Conservation (phyloP, 306 rosid genomes). For the Corylus heterophylla region DNA sequence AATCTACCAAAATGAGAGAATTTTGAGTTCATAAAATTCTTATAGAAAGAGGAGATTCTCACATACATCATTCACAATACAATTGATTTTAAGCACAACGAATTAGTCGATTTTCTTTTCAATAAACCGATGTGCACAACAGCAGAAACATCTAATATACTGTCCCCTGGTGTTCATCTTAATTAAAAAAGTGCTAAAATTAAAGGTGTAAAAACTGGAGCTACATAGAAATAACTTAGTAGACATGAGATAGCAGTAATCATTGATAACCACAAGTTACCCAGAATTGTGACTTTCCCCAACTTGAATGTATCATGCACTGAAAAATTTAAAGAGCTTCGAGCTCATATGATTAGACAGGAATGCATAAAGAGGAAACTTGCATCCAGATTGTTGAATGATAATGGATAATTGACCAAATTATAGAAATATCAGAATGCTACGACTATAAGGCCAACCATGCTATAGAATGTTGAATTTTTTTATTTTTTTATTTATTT, state of each 20-base stretch:
- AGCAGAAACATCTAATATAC: not conserved
- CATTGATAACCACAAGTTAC: not conserved
- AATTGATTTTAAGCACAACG: not conserved
- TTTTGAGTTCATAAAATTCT: not conserved
- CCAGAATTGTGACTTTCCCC: not conserved
- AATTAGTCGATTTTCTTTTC: not conserved
- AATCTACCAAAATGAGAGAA: not conserved
- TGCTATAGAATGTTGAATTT: not conserved
- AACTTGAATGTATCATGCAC: not conserved
- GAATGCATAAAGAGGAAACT: not conserved
- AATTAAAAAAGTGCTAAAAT: not conserved
- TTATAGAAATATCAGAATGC: not conserved
- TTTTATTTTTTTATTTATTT: too few relatives aligned
- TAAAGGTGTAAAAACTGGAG: not conserved
- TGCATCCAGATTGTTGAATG: not conserved
- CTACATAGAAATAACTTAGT: not conserved
- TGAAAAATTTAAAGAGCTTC: not conserved
- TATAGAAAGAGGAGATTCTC: not conserved
- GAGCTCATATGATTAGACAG: not conserved
- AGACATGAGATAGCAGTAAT: not conserved
- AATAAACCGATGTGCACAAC: not conserved
- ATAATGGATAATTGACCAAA: not conserved
- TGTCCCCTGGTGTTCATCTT: not conserved
- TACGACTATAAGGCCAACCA: not conserved
- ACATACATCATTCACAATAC: not conserved